A percentile compares a stretch with the other conserved stretches of the same genome.
These are phyloP conservation scores for Erucastrum elatum DNA, from an alignment of 345 rosid species.

Conservation along the genomic window DNA sequence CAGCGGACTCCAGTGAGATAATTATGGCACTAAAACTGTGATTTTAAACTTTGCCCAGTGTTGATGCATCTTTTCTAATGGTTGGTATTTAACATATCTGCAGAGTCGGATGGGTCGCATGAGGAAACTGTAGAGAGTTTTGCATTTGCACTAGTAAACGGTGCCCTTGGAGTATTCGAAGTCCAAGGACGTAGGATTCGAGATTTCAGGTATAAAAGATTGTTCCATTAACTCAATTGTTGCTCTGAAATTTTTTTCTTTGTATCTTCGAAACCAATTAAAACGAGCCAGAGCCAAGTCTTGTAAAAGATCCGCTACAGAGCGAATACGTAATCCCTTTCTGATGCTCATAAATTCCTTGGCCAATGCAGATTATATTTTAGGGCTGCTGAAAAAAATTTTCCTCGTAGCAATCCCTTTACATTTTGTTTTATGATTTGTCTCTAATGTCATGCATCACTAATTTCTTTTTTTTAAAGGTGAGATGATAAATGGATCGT, in stretches of 20 bases:
- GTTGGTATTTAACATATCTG: conserved; percentile 35
- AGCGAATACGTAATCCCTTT: not conserved
- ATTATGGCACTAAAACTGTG: conserved; percentile 22
- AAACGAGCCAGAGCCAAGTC: too few relatives aligned
- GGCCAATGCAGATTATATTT: conserved; percentile 7
- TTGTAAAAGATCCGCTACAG: too few relatives aligned
- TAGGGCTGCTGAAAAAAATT: conserved; percentile 4
- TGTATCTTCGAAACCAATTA: not conserved
- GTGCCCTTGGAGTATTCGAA: conserved; percentile 99
- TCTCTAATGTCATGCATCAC: conserved; percentile 9
- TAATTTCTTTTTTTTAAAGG: not conserved
- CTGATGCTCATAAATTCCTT: not conserved
- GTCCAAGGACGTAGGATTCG: conserved; percentile 94
- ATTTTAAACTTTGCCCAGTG: conserved; percentile 12
- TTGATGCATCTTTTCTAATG: conserved; percentile 17
- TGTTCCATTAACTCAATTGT: conserved; percentile 18
- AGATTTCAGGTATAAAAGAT: conserved; percentile 69
- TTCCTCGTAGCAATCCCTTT: too few relatives aligned
- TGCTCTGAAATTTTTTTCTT: conserved; percentile 4
- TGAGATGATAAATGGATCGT: conserved; percentile 10
- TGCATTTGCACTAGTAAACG: conserved; percentile 95
- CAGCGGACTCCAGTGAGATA: conserved; percentile 73
- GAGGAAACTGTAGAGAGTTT: conserved; percentile 89
- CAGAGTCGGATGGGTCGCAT: conserved; percentile 63
- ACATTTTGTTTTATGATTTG: conserved; percentile 7